Base-by-base conservation (phyloP, 2,329 filamentous ascomycete genomes). In the Aspergillus jensenii region DNA sequence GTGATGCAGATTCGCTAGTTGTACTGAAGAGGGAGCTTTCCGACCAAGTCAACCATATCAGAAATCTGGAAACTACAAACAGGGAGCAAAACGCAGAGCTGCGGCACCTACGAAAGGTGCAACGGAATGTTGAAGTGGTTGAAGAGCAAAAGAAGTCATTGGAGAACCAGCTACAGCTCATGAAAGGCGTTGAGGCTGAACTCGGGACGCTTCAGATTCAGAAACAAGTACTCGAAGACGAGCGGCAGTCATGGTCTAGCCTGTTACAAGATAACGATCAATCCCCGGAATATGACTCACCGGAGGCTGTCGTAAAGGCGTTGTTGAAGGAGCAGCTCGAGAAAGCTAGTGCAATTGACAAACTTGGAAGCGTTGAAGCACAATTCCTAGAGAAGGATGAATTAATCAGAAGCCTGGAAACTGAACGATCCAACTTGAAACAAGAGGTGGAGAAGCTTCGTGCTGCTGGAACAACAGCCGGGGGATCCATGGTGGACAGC, bases 71-170 rank as follows among this genome's bases (percentile, higher is more conserved):
- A 72, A 82, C 85, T 1, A 85, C 86, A 37, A 96, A 91, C 62
- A 83, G 90, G 23, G 91, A 96, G 50, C 90, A 96, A 69, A 80
- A 86, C 14, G 76, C 82, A 0, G 93, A 99, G 71, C 78, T 99
- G 37, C 91, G 90, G 66, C 89, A 92, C 65, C 82, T 96, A 39
- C 88, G 92, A 14, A 90, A 92, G 64, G 78, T 89, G 3, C 88
- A 92, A 72, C 93, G 90, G 75, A 91, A 90, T n/a, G 88, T 96
- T 1, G 91, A 96, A 69, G 85, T 99, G 2, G 90, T 98, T 0
- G 92, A 99, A 71, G 95, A 99, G 73, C 92, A 99, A 78, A 98
- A 98, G 79, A 83, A 90, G 61, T 85, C 87, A 0, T 78, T 99
- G 21, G 89, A 95, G 72, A 86, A 87, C 33, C 91, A 87, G 68